Conservation (phyloP, 148 eudicot genomes). For the Vaccinium vitisidaea region DNA sequence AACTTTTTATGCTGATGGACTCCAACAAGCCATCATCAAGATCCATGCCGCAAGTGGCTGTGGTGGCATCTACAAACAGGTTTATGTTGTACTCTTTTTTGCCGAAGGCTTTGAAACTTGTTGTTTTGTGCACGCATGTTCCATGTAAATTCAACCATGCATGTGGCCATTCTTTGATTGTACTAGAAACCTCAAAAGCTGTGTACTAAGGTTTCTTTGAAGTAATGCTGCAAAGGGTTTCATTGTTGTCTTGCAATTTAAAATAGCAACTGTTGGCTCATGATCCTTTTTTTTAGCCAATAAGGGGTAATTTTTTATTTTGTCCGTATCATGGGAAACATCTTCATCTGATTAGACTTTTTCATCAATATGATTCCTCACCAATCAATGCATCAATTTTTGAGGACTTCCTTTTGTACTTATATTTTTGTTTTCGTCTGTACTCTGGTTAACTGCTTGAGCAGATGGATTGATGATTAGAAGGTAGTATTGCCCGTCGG, state of each 20-base stretch:
- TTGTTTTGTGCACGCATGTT: neutral
- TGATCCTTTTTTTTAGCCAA: neutral
- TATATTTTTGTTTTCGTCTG: too few relatives aligned
- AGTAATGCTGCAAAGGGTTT: neutral
- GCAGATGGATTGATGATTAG: neutral
- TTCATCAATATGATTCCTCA: neutral
- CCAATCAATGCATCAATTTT: neutral
- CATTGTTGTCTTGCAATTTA: neutral
- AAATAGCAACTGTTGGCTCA: neutral
- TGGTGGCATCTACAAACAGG: constrained; percentile 99
- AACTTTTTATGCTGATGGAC: constrained; percentile 87
- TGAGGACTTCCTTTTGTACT: neutral
- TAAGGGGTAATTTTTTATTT: neutral
- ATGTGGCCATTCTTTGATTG: neutral
- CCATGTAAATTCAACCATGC: neutral
- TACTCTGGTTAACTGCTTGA: neutral
- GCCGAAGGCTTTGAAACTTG: neutral
- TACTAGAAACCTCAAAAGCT: neutral
- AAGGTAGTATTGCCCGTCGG: neutral
- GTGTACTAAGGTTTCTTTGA: neutral
- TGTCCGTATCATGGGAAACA: neutral
- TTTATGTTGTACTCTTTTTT: constrained; percentile 15
- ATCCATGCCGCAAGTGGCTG: constrained; percentile 61
- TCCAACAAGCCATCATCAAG: constrained; percentile 49
- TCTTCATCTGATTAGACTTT: neutral